A percentile compares a stretch with the other conserved stretches of the same genome.
Evolutionary conservation across 192 early-diverging fungal species (phyloP).

Genomic region (Thamnidium elegans): DNA sequence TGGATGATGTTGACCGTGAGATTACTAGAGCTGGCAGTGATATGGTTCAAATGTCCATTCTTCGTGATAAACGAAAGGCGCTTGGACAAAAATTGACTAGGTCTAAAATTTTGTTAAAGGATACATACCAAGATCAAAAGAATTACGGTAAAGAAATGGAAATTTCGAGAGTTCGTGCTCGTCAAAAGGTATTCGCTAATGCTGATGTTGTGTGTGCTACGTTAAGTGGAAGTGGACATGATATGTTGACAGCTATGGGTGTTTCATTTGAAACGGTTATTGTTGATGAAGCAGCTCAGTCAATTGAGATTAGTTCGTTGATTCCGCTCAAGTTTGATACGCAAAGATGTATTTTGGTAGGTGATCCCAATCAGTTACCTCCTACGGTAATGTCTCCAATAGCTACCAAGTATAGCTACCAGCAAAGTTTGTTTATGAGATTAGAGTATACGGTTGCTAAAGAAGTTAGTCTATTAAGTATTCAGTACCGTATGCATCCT

Average conservation of each 20-base stretch:
- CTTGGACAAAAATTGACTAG: slow-evolving; percentile 25
- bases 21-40: slow-evolving; percentile 44
- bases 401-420: slow-evolving; percentile 70
- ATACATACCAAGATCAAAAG: slow-evolving; percentile 26
- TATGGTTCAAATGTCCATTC: slow-evolving; percentile 13
- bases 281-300: slow-evolving; percentile 96
- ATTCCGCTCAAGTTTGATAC: slow-evolving; percentile 87
- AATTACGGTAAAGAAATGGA: slow-evolving; percentile 34
- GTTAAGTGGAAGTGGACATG: slow-evolving; percentile 83
- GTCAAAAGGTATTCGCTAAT: slow-evolving; percentile 64
- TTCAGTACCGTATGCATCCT: slow-evolving; percentile 98
- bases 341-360: slow-evolving; percentile 83
- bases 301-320: slow-evolving; percentile 80
- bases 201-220: slow-evolving; percentile 87
- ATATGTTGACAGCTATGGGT: slow-evolving; percentile 61
- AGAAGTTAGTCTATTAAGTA: slow-evolving; percentile 74
- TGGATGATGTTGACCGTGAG: slow-evolving; percentile 41
- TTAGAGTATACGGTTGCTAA: slow-evolving; percentile 67
- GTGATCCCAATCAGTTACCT: slow-evolving; percentile 91
- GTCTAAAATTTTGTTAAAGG: slow-evolving; percentile 24
- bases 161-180: slow-evolving; percentile 48
- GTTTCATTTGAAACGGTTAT: slow-evolving; percentile 83
- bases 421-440: slow-evolving; percentile 87
- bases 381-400: slow-evolving; percentile 81
- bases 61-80: slow-evolving; percentile 18